phyloP scores from a whole-genome alignment of 208 protist genomes.

The Trichomonas vaginalis region DNA sequence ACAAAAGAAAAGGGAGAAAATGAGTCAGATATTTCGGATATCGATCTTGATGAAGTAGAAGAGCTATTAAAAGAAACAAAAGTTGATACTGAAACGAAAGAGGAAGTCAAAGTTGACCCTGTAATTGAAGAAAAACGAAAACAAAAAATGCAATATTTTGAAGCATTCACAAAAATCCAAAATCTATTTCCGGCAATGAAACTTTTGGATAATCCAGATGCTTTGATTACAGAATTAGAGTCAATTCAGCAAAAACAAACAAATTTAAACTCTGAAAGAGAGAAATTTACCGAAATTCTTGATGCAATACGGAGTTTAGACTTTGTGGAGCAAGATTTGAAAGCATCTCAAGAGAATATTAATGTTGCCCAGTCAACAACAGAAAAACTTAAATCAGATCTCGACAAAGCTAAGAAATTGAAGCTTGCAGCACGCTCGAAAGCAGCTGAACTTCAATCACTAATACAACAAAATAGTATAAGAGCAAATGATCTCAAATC shows the following conservation, averaged over 20 bases:
- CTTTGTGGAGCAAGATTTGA: background rate
- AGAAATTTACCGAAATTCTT: background rate
- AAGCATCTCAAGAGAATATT: background rate
- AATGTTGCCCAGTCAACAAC: background rate
- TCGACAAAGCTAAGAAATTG: background rate
- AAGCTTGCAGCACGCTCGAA: background rate
- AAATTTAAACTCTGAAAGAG: background rate
- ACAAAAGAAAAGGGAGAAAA: background rate
- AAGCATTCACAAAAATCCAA: background rate
- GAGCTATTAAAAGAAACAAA: background rate
- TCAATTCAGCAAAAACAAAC: background rate
- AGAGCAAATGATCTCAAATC: background rate
- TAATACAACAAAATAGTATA: background rate
- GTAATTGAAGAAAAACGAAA: background rate
- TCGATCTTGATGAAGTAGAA: background rate
- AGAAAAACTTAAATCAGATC: background rate
- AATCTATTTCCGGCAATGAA: background rate
- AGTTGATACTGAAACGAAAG: background rate
- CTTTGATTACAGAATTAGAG: background rate
- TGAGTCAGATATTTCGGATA: background rate
- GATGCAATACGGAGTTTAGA: background rate
- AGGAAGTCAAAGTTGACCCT: background rate
- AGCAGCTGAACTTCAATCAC: background rate
- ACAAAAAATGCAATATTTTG: background rate
- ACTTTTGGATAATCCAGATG: background rate